phyloP scores from a whole-genome alignment of 169 alveolate species.

The Plasmodium gonderi region DNA sequence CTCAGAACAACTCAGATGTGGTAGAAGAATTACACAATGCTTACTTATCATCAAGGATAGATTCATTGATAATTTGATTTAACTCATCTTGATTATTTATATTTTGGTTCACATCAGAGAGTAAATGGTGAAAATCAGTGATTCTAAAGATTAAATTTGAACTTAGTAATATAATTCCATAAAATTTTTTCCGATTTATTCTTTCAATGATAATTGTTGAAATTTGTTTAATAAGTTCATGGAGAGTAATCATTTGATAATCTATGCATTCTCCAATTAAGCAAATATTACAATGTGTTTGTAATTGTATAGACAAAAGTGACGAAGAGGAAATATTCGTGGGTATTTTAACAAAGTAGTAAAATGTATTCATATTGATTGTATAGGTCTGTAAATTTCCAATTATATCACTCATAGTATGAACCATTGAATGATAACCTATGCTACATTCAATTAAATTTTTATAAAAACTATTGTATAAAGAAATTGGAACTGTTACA shows the following conservation, averaged over 20 bases:
- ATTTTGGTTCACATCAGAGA: slow-evolving; percentile 10
- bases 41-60: background rate
- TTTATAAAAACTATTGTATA: slow-evolving; percentile 31
- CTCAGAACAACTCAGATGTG: too few species aligned
- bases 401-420: slow-evolving; percentile 9
- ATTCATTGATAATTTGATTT: background rate
- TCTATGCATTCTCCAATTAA: slow-evolving; percentile 22
- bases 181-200: slow-evolving; percentile 24
- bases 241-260: background rate
- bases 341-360: slow-evolving; percentile 19
- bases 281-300: slow-evolving; percentile 58
- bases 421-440: slow-evolving; percentile 40
- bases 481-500: slow-evolving; percentile 25
- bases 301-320: slow-evolving; percentile 8
- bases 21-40: background rate
- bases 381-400: slow-evolving; percentile 25
- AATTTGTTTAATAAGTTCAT: background rate
- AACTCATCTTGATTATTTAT: background rate
- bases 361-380: slow-evolving; percentile 11
- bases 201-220: slow-evolving; percentile 19
- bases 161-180: slow-evolving; percentile 25
- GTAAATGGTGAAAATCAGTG: slow-evolving; percentile 12
- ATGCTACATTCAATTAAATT: slow-evolving; percentile 41
- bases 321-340: slow-evolving; percentile 33
- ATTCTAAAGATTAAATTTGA: slow-evolving; percentile 36